phyloP scores from a whole-genome alignment of 2,329 filamentous ascomycete species.

The Exophiala calicioides region DNA sequence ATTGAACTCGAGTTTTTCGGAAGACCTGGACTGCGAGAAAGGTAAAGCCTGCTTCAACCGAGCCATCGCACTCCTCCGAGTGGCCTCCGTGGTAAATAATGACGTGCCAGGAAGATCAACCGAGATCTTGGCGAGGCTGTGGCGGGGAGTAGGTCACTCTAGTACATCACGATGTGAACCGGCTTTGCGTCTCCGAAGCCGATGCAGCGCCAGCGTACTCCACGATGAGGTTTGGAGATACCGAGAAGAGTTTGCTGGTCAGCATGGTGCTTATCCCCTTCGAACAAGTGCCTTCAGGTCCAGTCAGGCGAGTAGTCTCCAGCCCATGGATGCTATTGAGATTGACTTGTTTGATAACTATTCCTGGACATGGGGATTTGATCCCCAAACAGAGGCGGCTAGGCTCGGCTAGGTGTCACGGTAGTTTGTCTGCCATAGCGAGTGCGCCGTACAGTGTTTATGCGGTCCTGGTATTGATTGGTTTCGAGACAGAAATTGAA shows the following conservation, averaged over 20 bases:
- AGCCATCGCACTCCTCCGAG: neutral
- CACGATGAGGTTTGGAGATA: conserved; percentile 1
- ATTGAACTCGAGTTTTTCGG: neutral
- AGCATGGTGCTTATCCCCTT: too few relatives aligned
- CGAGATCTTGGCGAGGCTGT: neutral
- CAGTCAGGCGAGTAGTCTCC: too few relatives aligned
- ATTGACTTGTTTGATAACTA: too few relatives aligned
- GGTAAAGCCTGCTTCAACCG: conserved; percentile 2
- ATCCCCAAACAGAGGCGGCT: too few relatives aligned
- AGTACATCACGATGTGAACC: neutral
- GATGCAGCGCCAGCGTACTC: neutral
- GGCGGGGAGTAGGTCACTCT: neutral
- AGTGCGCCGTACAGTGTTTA: too few relatives aligned
- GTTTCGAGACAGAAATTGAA: too few relatives aligned
- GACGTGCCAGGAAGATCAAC: neutral
- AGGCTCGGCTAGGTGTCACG: too few relatives aligned
- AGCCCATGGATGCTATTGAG: too few relatives aligned
- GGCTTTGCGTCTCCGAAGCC: neutral
- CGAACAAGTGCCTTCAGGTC: too few relatives aligned
- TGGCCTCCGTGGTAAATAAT: conserved; percentile 1
- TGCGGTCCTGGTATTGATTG: too few relatives aligned
- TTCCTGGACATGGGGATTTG: too few relatives aligned
- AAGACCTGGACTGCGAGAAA: conserved; percentile 1
- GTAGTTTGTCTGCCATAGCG: too few relatives aligned
- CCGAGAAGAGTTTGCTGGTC: neutral